Evolutionary conservation across 2,329 filamentous ascomycete species (phyloP), one percentile per base, ranked within the genome.

Genomic region (Leptographium lundbergii): DNA sequence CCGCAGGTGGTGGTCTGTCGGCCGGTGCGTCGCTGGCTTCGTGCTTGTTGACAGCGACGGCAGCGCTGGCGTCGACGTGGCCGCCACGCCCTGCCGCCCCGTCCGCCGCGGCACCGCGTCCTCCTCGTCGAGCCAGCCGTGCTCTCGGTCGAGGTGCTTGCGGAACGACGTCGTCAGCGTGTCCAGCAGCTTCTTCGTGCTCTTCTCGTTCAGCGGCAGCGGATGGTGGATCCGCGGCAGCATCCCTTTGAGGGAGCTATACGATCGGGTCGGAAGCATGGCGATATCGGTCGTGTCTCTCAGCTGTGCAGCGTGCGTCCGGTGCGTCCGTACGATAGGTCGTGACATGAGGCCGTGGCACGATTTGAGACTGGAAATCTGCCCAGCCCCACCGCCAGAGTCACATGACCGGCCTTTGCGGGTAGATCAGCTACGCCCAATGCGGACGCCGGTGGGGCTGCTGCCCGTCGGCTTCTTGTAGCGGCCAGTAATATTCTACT

Each of bases 161-260:
- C 81, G 76, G 66, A 84, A 84, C 2, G 80, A 82, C 6, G 73
- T 69, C 56, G 81, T 84, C 57, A 84, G 73, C 39, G 75, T 74
- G 58, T 81, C 74, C 62, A 83, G 78, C 10, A 84, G 75, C 64
- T 77, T 77, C 61, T 79, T 74, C 29, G 79, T 78, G 59, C 82
- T 77, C 58, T 74, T 73, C 51, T 71, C 69, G 52, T 72, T 77
- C 47, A 84, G 70, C 1, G 78, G 74, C 2, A 79, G 69, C 7
- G 80, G 80, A 54, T 81, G 77, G 65, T 82, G 79, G 54, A 78
- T 73, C 52, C 70, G 69, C 9, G 73, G 71, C 58, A 78, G 69
- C 58, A 77, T 66, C 59, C 69, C 67, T 66, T 72, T 75, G 63
- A 75, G 65, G 42, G 71, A 72, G 62, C 66, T 66, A 54, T 75